Evolutionary conservation across 2,329 filamentous ascomycete genomes (phyloP).

Genomic region (Xylariales sp.): DNA sequence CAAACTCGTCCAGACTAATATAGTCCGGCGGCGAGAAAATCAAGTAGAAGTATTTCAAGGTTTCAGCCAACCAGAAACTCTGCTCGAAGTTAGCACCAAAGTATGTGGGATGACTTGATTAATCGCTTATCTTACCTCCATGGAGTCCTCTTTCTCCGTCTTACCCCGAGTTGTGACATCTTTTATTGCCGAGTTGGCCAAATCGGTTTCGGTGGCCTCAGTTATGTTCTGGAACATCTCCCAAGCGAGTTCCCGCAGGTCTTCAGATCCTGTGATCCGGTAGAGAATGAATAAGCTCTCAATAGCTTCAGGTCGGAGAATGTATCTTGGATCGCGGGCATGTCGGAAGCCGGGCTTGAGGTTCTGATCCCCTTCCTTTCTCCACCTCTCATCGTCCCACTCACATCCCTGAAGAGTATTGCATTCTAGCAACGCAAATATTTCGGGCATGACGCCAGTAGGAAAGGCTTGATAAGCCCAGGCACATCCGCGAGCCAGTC

Average conservation of each 20-base stretch:
- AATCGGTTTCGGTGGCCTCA: slow-evolving; percentile 37
- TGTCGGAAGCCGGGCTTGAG: slow-evolving; percentile 59
- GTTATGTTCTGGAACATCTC: slow-evolving; percentile 45
- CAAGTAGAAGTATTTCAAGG: slow-evolving; percentile 71
- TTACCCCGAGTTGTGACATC: slow-evolving; percentile 48
- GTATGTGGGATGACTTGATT: too few relatives aligned
- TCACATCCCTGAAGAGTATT: slow-evolving; percentile 29
- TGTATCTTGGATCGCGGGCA: slow-evolving; percentile 42
- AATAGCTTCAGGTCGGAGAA: slow-evolving; percentile 47
- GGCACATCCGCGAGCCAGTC: slow-evolving; percentile 50
- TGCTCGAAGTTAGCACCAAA: too few relatives aligned
- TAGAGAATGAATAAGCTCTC: slow-evolving; percentile 51
- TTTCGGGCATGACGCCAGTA: slow-evolving; percentile 56
- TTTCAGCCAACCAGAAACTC: slow-evolving; percentile 71
- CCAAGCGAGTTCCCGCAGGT: slow-evolving; percentile 48
- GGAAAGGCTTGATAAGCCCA: slow-evolving; percentile 54
- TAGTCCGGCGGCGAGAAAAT: slow-evolving; percentile 63
- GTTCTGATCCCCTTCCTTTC: slow-evolving; percentile 12
- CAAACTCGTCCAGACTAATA: slow-evolving; percentile 63
- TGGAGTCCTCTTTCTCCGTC: slow-evolving; percentile 25
- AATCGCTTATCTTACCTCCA: too few relatives aligned
- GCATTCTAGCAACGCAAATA: slow-evolving; percentile 44
- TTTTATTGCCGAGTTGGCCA: slow-evolving; percentile 42
- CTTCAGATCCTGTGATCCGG: slow-evolving; percentile 41
- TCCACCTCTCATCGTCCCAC: slow-evolving; percentile 31